Evolutionary conservation across 306 rosid genomes (phyloP), one percentile per base, ranked within the genome.

Genomic region (Carpinus viminea): DNA sequence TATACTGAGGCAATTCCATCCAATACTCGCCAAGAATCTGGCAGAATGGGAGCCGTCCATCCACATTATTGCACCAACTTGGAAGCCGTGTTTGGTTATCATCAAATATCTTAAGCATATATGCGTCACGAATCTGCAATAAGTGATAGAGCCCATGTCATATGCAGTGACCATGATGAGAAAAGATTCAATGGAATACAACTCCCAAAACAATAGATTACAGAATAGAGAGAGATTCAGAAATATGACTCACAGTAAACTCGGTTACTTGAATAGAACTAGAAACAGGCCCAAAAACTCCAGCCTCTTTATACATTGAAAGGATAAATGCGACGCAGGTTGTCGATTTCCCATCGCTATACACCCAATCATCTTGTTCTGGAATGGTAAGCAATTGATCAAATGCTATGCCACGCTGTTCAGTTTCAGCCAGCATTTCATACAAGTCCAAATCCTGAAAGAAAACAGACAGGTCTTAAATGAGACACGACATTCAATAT

Each of bases 341-440:
- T 21, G 98, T 95, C 8, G 98, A 92, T 81, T 92, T 95, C 55
- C 98, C 98, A 83, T 95, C 98, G 50, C 98, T 95, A 84, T 95
- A 95, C 9, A 85, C 88, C 98, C 98, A 92, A 26, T 95, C 98
- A 85, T 95, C 98, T 90, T 90, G 86, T 81, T 95, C 98, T 9
- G 98, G 98, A 87, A 92, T 88, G 7, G 98, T 88, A 79, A 95
- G 92, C 79, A 95, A 86, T 76, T 89, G 88, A 83, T 92, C 96
- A 21, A 95, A 93, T 12, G 96, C 62, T 71, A 91, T 91, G 70
- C 90, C 96, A 4, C 90, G 96, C 85, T 89, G 91, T 89, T 92
- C 97, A 13, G 89, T 86, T 90, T 95, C 98, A 1, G 76, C 81
- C 72, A 95, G 83, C 83, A 95, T 95, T 62, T 88, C 98, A 36